phyloP scores from a whole-genome alignment of 306 rosid species.

The Urtica urens region DNA sequence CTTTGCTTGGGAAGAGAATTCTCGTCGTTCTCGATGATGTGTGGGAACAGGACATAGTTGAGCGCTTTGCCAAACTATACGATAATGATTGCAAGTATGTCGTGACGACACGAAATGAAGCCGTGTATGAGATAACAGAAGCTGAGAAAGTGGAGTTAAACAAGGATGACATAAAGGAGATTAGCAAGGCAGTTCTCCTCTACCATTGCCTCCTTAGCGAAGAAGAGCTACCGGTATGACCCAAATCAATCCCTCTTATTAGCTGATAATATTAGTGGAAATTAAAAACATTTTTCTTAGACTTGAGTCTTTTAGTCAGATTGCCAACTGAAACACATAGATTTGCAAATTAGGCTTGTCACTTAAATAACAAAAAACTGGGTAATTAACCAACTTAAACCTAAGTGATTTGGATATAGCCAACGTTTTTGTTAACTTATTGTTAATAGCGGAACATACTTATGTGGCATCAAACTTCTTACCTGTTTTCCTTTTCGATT shows the following conservation, averaged over 20 bases:
- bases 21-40: constrained; percentile 26
- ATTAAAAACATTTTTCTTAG: too few relatives aligned
- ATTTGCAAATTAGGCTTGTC: too few relatives aligned
- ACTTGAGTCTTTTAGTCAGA: too few relatives aligned
- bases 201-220: constrained; percentile 21
- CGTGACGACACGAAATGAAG: constrained; percentile 25
- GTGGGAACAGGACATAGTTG: constrained; percentile 26
- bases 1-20: constrained; percentile 20
- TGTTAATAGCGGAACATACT: too few relatives aligned
- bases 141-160: constrained; percentile 22
- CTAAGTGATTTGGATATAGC: too few relatives aligned
- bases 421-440: too few relatives aligned
- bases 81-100: constrained; percentile 24
- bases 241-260: not conserved
- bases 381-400: too few relatives aligned
- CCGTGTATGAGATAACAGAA: constrained; percentile 28
- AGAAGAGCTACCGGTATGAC: constrained; percentile 22
- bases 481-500: too few relatives aligned
- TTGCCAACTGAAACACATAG: too few relatives aligned
- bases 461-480: too few relatives aligned
- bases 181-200: constrained; percentile 21
- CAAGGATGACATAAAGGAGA: constrained; percentile 20
- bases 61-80: constrained; percentile 19
- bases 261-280: too few relatives aligned
- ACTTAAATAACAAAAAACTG: too few relatives aligned